A percentile compares a stretch with the other conserved stretches of the same genome.
Evolutionary conservation across 176 grass and related monocot species (phyloP).

Genomic region (Aegilops tauschii): DNA sequence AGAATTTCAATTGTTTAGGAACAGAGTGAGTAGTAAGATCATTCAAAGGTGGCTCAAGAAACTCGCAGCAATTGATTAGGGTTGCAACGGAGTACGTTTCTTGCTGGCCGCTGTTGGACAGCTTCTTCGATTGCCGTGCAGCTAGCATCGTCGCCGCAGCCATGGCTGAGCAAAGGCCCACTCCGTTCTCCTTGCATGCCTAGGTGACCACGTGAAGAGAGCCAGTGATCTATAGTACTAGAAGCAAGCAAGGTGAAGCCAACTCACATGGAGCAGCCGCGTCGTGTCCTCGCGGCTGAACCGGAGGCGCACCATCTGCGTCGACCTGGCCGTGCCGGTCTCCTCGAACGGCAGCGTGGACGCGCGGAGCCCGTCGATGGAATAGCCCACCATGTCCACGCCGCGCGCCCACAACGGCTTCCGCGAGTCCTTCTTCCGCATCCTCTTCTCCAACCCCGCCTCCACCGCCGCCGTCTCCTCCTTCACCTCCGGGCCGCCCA

Average conservation of each 20-base stretch:
- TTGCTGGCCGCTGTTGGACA: slow-evolving; percentile 27
- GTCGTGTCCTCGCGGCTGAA: slow-evolving; percentile 57
- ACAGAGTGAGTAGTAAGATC: too few species aligned
- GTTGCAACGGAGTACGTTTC: slow-evolving; percentile 63
- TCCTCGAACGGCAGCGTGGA: slow-evolving; percentile 59
- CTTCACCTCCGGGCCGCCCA: not conserved
- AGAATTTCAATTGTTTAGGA: too few species aligned
- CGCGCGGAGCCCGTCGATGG: slow-evolving; percentile 76
- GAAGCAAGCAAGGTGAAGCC: too few species aligned
- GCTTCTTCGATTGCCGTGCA: slow-evolving; percentile 48
- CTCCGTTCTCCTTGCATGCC: slow-evolving; percentile 77
- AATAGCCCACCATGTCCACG: slow-evolving; percentile 80
- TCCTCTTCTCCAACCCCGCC: slow-evolving; percentile 62
- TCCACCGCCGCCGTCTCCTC: slow-evolving; percentile 15
- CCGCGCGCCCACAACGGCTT: slow-evolving; percentile 91
- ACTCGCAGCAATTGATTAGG: slow-evolving; percentile 67
- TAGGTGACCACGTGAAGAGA: not conserved
- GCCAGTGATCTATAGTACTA: too few species aligned
- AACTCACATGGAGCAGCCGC: slow-evolving; percentile 65
- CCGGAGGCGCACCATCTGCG: slow-evolving; percentile 56
- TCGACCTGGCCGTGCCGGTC: slow-evolving; percentile 52
- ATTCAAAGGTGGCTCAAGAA: slow-evolving; percentile 59
- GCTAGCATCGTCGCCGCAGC: slow-evolving; percentile 68
- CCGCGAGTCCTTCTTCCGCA: slow-evolving; percentile 54
- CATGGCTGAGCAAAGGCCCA: slow-evolving; percentile 65